Conservation (phyloP, 352 stramenopile genomes). For the Pythium angustatum region DNA sequence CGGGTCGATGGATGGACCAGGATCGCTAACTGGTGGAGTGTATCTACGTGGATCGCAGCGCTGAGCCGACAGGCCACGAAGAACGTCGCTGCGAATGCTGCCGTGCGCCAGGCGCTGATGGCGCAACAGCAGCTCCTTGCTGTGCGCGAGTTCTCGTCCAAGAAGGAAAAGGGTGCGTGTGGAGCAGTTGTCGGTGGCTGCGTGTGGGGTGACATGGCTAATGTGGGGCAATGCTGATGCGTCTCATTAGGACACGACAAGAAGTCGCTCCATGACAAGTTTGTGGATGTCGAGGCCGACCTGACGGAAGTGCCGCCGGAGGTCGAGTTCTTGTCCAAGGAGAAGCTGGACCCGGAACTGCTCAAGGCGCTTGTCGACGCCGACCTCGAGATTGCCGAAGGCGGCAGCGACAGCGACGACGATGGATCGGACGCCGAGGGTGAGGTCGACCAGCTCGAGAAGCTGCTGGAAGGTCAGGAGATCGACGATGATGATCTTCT, state of each 20-base stretch:
- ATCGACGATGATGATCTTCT: constrained; percentile 24
- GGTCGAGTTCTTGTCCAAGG: constrained; percentile 64
- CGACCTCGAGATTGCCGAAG: constrained; percentile 20
- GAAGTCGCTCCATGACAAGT: constrained; percentile 58
- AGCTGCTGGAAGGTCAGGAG: constrained; percentile 17
- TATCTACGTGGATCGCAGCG: constrained; percentile 18
- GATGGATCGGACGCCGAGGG: constrained; percentile 25
- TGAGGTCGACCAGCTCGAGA: constrained; percentile 31
- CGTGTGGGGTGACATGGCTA: no score
- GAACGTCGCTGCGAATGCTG: constrained; percentile 22
- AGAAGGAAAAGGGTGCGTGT: constrained; percentile 58
- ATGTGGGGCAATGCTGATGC: no score
- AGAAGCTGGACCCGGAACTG: constrained; percentile 41
- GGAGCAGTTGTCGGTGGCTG: no score
- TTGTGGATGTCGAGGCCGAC: constrained; percentile 50
- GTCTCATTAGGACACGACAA: constrained; percentile 41
- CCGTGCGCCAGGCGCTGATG: constrained; percentile 20
- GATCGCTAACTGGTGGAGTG: constrained; percentile 8
- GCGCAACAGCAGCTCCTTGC: constrained; percentile 19
- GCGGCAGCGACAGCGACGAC: constrained; percentile 16
- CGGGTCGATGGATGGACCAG: constrained; percentile 8
- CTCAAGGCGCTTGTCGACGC: constrained; percentile 26
- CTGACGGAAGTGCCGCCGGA: constrained; percentile 51
- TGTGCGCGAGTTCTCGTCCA: constrained; percentile 40
- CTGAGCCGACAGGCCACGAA: constrained; percentile 27